Conservation (phyloP, 306 rosid genomes). For the Trifolium fragiferum region DNA sequence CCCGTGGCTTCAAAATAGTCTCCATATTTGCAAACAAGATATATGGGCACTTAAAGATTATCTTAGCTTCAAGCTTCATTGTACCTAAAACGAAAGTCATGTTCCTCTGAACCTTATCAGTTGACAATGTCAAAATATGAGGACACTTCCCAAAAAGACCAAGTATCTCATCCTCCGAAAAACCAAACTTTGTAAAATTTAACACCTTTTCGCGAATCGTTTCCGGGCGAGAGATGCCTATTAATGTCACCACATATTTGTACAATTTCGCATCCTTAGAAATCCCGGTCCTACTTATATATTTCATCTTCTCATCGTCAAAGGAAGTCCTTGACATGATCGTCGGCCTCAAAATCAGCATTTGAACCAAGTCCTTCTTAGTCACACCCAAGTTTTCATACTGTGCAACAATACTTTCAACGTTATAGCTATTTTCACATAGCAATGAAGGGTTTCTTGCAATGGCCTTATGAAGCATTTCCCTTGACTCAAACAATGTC, state of each 20-base stretch:
- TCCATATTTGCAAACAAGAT: constrained; percentile 68
- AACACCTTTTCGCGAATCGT: constrained; percentile 66
- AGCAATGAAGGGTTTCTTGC: constrained; percentile 74
- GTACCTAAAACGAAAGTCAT: constrained; percentile 76
- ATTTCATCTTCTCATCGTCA: constrained; percentile 70
- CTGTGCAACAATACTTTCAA: constrained; percentile 50
- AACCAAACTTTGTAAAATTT: constrained; percentile 65
- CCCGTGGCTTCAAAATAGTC: constrained; percentile 68
- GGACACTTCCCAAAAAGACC: constrained; percentile 59
- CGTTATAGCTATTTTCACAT: constrained; percentile 42
- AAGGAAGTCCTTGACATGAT: constrained; percentile 68
- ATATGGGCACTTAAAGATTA: constrained; percentile 55
- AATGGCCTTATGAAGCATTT: constrained; percentile 63
- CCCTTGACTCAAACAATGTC: constrained; percentile 68
- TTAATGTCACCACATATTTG: constrained; percentile 71
- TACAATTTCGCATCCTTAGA: constrained; percentile 61
- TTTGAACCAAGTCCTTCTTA: constrained; percentile 58
- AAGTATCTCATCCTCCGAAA: constrained; percentile 70
- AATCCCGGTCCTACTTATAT: constrained; percentile 55
- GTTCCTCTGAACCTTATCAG: constrained; percentile 85
- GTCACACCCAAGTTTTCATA: constrained; percentile 67
- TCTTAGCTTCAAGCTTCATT: constrained; percentile 70
- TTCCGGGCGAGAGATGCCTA: constrained; percentile 71
- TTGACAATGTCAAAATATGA: constrained; percentile 61
- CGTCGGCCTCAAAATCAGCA: constrained; percentile 69